Evolutionary conservation across 129 eudicot genomes (phyloP).

Genomic region (Tagetes erecta): DNA sequence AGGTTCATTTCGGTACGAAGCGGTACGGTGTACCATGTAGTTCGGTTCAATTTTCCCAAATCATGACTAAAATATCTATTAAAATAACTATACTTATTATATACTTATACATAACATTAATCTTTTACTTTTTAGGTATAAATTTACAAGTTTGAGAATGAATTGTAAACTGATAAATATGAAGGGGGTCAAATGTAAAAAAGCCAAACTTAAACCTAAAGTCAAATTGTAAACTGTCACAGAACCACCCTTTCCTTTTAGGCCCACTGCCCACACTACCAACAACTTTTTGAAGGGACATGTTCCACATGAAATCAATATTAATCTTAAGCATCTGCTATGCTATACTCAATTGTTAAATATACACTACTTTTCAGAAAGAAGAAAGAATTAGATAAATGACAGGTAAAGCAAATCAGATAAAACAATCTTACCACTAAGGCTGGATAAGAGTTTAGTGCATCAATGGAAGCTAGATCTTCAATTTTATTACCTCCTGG

Average conservation of each 20-base stretch:
- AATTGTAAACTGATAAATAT: too few relatives aligned
- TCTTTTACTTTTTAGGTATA: too few relatives aligned
- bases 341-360: background rate
- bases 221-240: too few relatives aligned
- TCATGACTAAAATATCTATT: too few relatives aligned
- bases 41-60: too few relatives aligned
- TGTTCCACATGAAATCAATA: background rate
- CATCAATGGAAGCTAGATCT: conserved; percentile 73
- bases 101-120: too few relatives aligned
- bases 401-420: conserved; percentile 19
- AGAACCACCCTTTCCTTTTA: background rate
- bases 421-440: conserved; percentile 54
- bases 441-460: conserved; percentile 70
- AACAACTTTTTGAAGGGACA: background rate
- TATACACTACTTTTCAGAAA: background rate
- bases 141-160: too few relatives aligned
- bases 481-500: conserved; percentile 78
- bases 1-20: too few relatives aligned
- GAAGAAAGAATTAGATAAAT: background rate
- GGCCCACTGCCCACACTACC: background rate
- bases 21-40: too few relatives aligned
- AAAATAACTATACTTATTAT: too few relatives aligned
- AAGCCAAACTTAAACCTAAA: too few relatives aligned
- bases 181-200: too few relatives aligned
- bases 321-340: background rate